phyloP scores from a whole-genome alignment of 2,329 filamentous ascomycete species.

The Aspergillus sp. region DNA sequence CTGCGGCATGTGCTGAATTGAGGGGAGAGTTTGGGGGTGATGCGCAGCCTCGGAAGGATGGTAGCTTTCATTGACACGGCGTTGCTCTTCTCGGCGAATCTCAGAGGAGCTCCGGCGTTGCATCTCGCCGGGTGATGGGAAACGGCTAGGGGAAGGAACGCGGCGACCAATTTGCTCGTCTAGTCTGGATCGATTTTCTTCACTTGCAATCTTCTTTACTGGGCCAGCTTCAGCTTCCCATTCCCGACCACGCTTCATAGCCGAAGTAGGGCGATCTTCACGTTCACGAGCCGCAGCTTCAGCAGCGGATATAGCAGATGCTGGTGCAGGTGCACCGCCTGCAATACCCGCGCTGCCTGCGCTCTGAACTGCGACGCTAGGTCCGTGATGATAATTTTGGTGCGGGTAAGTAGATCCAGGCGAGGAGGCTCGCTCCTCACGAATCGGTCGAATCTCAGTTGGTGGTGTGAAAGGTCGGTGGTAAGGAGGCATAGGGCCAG shows the following conservation, averaged over 20 bases:
- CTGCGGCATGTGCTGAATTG: conserved; percentile 47
- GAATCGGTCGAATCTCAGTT: conserved; percentile 77
- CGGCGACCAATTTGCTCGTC: conserved; percentile 82
- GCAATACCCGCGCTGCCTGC: conserved; percentile 58
- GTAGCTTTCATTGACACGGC: conserved; percentile 74
- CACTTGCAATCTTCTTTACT: conserved; percentile 81
- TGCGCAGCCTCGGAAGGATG: conserved; percentile 92
- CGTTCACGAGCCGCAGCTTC: conserved; percentile 66
- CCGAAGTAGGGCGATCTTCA: conserved; percentile 76
- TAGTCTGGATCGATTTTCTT: conserved; percentile 81
- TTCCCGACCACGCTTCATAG: conserved; percentile 80
- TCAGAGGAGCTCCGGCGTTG: conserved; percentile 80
- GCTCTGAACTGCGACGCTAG: conserved; percentile 53
- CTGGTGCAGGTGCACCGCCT: conserved; percentile 65
- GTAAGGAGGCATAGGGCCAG: conserved; percentile 69
- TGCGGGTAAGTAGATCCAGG: conserved; percentile 83
- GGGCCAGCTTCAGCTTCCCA: conserved; percentile 79
- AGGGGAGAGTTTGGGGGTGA: conserved; percentile 67
- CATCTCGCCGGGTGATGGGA: conserved; percentile 66
- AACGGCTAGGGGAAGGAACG: conserved; percentile 55
- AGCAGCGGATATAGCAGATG: conserved; percentile 65
- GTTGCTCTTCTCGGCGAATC: conserved; percentile 65
- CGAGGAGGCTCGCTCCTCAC: conserved; percentile 87
- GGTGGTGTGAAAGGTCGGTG: conserved; percentile 73
- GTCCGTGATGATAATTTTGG: conserved; percentile 75